Percentiles rank a stretch among this genome's conserved stretches.
These are phyloP conservation scores for Oryza rufipogon DNA, from an alignment of 176 grass and related monocot species.

Conservation along the genomic window DNA sequence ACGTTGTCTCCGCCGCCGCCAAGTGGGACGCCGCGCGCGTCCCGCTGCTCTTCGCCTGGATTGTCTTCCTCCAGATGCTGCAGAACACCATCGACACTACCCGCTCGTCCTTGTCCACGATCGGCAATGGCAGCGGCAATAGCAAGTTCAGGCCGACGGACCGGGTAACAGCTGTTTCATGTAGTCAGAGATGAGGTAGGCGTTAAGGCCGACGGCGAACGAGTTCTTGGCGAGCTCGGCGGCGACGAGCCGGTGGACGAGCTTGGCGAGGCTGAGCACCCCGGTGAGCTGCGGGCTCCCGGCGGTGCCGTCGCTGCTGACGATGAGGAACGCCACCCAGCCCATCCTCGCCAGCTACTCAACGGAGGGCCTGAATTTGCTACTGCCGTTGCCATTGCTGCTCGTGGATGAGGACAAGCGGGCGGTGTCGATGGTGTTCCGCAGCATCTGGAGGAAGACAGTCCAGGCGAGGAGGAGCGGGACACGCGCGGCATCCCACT, in stretches of 20 bases:
- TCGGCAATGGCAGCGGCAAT: slow-evolving; percentile 15
- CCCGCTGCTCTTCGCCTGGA: slow-evolving; percentile 53
- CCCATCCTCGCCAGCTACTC: slow-evolving; percentile 60
- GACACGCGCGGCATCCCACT: slow-evolving; percentile 35
- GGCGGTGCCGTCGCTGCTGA: slow-evolving; percentile 39
- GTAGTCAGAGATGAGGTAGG: slow-evolving; percentile 56
- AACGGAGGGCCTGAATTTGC: slow-evolving; percentile 51
- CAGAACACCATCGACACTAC: slow-evolving; percentile 58
- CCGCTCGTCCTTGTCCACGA: slow-evolving; percentile 21
- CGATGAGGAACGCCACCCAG: slow-evolving; percentile 60
- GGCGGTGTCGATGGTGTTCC: slow-evolving; percentile 59
- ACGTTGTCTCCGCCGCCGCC: slow-evolving; percentile 41
- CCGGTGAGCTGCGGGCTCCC: slow-evolving; percentile 49
- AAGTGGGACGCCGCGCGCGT: slow-evolving; percentile 35
- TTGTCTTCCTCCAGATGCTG: slow-evolving; percentile 57
- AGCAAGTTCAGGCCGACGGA: slow-evolving; percentile 46
- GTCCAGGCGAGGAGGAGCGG: slow-evolving; percentile 55
- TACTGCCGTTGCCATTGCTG: slow-evolving; percentile 9
- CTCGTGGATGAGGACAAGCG: slow-evolving; percentile 28
- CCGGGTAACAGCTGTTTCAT: slow-evolving; percentile 42
- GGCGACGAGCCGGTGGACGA: slow-evolving; percentile 51
- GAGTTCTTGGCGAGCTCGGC: slow-evolving; percentile 52
- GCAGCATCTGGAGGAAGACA: slow-evolving; percentile 57
- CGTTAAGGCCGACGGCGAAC: slow-evolving; percentile 54
- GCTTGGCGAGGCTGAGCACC: slow-evolving; percentile 53